A percentile compares a stretch with the other conserved stretches of the same genome.
phyloP scores from a whole-genome alignment of 2,329 filamentous ascomycete species.

The Hymenotorrendiella dingleyae region DNA sequence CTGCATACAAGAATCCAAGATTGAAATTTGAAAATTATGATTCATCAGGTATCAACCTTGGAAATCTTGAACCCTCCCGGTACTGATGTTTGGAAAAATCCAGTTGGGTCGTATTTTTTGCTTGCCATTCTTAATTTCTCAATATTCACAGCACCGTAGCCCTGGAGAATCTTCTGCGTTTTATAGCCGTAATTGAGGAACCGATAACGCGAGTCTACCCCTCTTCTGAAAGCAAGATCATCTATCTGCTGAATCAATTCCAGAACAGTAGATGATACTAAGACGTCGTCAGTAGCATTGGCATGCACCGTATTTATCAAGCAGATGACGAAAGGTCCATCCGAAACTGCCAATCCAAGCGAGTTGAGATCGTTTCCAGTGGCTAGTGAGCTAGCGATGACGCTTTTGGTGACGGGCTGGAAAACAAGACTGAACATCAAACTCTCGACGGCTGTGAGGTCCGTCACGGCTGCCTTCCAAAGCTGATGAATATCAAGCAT shows the following conservation, averaged over 20 bases:
- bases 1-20: too few species aligned
- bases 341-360: not conserved
- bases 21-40: too few species aligned
- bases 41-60: not conserved
- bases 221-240: not conserved
- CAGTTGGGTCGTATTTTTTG: conserved; percentile 24
- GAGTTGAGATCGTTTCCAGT: not conserved
- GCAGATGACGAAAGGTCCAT: conserved; percentile 1
- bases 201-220: not conserved
- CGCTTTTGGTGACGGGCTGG: not conserved
- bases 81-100: conserved; percentile 25
- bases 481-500: not conserved
- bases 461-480: not conserved
- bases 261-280: not conserved
- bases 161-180: conserved; percentile 4
- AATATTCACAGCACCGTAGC: conserved; percentile 9
- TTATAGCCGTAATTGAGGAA: conserved; percentile 11
- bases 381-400: not conserved
- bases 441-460: not conserved
- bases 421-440: not conserved
- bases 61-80: conserved; percentile 26
- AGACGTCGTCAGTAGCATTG: not conserved
- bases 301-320: not conserved
- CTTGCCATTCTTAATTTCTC: conserved; percentile 17
- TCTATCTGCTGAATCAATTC: not conserved